Base-by-base conservation (phyloP, 2,329 filamentous ascomycete genomes). In the Lecanosticta acicola region DNA sequence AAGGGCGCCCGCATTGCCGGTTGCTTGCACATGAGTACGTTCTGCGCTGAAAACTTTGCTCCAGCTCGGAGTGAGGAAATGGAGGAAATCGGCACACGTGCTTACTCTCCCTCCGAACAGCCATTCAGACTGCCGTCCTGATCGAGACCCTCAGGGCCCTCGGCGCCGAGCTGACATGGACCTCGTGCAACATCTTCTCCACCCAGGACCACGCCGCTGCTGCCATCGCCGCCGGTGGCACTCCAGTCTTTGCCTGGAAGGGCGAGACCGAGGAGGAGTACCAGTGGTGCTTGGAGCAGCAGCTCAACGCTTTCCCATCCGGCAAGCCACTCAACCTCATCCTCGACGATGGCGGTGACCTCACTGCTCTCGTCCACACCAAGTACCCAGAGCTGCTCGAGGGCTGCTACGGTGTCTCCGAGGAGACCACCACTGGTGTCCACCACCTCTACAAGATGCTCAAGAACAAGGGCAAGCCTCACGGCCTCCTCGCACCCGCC, bases 251-350 rank as follows among this genome's bases (percentile, higher is more conserved):
- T 66, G 81, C 81, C 63, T 85, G 81, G 81, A 85, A 85, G 73
- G 81, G 90, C 67, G 93, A 98, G 87, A 95, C 91, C 62, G 93
- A 98, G 76, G 93, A 97, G 77, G 93, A 97, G 79, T 98, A 97
- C 83, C 81, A 94, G 74, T 97, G 93, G 93, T 98, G 93, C 75
- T 78, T 97, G 67, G 91, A 97, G 80, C 93, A 98, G 81, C 93
- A 97, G 79, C 85, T 98, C 65, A 71, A 79, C 57, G 85, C 93
- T 70, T 98, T 98, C 86, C 94, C 95, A 78, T 89, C 94, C 66
- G 85, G 81, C 80, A 84, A 94, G 81, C 84, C 84, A 73, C 85
- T 98, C 65, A 98, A 98, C 85, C 79, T 98, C 68, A 97, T 98
- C 75, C 89, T 98, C 66, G 91, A 98, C 68, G 91, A 98, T 68